These are phyloP conservation scores for Typha latifolia DNA, from an alignment of 176 grass and related monocot genomes.

Conservation along the genomic window DNA sequence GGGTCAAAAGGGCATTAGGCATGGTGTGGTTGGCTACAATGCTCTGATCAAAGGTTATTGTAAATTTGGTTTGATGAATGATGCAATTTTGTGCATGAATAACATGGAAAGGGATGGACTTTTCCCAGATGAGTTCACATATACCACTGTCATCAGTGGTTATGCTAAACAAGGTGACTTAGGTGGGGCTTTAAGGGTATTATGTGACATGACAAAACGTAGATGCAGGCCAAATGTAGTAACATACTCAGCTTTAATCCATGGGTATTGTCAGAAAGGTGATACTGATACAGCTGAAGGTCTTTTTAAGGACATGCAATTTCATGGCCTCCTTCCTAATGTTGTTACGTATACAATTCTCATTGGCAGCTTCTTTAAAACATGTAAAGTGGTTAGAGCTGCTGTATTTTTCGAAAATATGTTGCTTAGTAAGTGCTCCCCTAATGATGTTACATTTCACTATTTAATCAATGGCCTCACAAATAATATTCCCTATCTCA, in stretches of 20 bases:
- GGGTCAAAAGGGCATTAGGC: slow-evolving; percentile 32
- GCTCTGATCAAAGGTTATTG: slow-evolving; percentile 85
- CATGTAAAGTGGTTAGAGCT: slow-evolving; percentile 30
- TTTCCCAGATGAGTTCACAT: slow-evolving; percentile 69
- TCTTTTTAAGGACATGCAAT: slow-evolving; percentile 45
- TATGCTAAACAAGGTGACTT: slow-evolving; percentile 48
- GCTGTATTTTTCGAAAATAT: slow-evolving; percentile 51
- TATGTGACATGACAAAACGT: slow-evolving; percentile 65
- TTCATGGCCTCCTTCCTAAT: slow-evolving; percentile 47
- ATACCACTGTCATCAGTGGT: slow-evolving; percentile 51
- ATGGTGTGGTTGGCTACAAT: slow-evolving; percentile 58
- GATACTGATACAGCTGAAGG: slow-evolving; percentile 42
- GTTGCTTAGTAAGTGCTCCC: slow-evolving; percentile 49
- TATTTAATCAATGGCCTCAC: slow-evolving; percentile 63
- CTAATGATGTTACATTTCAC: slow-evolving; percentile 61
- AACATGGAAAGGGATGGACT: slow-evolving; percentile 44
- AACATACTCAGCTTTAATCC: slow-evolving; percentile 58
- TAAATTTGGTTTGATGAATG: slow-evolving; percentile 62
- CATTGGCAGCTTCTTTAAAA: slow-evolving; percentile 60
- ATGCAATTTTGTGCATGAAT: slow-evolving; percentile 43
- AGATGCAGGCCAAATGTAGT: slow-evolving; percentile 56
- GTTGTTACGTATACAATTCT: slow-evolving; percentile 61
- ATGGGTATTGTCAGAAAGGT: slow-evolving; percentile 48
- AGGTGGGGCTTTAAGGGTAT: slow-evolving; percentile 36
- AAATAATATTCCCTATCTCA: slow-evolving; percentile 25